Percentiles rank a stretch among this genome's conserved stretches.
These are phyloP conservation scores for Rhytidhysteron rufulum DNA, from an alignment of 2,329 filamentous ascomycete genomes.

Conservation along the genomic window DNA sequence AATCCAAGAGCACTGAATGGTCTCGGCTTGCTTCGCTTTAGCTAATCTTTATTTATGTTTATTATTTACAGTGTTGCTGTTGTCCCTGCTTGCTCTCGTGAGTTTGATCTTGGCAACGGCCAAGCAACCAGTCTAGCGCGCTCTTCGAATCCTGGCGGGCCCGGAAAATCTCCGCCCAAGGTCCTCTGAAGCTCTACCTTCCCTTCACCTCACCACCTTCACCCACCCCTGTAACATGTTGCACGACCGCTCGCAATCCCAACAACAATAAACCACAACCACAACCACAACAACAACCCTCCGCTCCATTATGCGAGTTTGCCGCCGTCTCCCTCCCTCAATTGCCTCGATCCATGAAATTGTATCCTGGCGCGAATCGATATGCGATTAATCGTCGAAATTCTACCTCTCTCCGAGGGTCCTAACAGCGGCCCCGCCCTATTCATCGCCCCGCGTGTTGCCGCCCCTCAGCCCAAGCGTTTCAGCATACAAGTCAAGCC, in stretches of 20 bases:
- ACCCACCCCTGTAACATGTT: background rate
- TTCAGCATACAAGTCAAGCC: conserved; percentile 26
- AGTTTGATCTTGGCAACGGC: too few relatives aligned
- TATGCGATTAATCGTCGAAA: conserved; percentile 29
- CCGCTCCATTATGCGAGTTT: conserved; percentile 1
- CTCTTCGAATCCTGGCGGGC: too few relatives aligned
- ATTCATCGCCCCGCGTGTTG: background rate
- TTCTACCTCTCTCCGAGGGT: conserved; percentile 19
- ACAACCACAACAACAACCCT: background rate
- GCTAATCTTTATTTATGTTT: background rate
- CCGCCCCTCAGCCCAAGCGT: conserved; percentile 14
- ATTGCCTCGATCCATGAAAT: background rate
- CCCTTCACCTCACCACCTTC: too few relatives aligned
- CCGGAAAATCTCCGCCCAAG: conserved; percentile 2
- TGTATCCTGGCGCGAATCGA: conserved; percentile 9
- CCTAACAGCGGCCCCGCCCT: background rate
- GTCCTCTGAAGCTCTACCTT: background rate
- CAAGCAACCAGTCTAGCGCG: too few relatives aligned
- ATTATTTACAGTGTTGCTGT: background rate
- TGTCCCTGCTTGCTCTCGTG: too few relatives aligned
- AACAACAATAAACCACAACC: background rate
- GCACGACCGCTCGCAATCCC: background rate
- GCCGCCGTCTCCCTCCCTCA: background rate
- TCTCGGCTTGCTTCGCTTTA: background rate
- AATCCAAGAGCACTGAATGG: background rate